Evolutionary conservation across 352 stramenopile genomes (phyloP).

Genomic region (Achlya hypogyna): DNA sequence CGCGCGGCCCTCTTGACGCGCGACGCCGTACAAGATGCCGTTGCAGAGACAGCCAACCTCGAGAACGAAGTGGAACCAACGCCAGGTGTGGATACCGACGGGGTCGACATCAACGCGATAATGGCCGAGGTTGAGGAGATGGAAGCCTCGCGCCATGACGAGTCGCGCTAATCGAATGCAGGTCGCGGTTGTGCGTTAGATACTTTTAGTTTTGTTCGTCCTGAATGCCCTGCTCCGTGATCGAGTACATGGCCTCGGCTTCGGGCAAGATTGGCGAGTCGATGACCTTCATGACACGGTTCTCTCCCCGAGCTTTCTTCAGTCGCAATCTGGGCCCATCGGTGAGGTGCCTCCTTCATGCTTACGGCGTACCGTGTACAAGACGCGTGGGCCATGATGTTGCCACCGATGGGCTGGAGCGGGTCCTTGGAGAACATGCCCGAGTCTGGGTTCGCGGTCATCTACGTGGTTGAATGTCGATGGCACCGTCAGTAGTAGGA

Average conservation of each 20-base stretch:
- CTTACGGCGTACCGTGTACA: constrained; percentile 45
- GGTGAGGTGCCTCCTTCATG: neutral
- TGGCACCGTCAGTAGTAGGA: neutral
- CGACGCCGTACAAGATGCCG: neutral
- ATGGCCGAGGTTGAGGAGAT: neutral
- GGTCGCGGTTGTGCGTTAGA: neutral
- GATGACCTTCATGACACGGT: constrained; percentile 96
- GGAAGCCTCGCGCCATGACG: neutral
- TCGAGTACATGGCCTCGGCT: constrained; percentile 97
- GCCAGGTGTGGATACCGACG: neutral
- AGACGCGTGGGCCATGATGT: constrained; percentile 83
- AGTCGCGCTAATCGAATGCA: neutral
- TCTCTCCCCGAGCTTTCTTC: constrained; percentile 96
- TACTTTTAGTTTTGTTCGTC: constrained; percentile 77
- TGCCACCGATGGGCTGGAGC: constrained; percentile 86
- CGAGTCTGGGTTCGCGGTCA: constrained; percentile 83
- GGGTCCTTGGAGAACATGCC: constrained; percentile 87
- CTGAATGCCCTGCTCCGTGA: constrained; percentile 91
- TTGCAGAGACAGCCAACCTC: neutral
- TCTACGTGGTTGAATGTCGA: constrained; percentile 31
- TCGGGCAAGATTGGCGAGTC: constrained; percentile 96
- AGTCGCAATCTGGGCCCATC: constrained; percentile 65
- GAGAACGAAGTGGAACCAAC: neutral
- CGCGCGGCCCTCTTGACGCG: constrained; percentile 46
- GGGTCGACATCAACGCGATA: neutral